phyloP scores from a whole-genome alignment of 2,329 filamentous ascomycete species.

The Diplodia mutila region DNA sequence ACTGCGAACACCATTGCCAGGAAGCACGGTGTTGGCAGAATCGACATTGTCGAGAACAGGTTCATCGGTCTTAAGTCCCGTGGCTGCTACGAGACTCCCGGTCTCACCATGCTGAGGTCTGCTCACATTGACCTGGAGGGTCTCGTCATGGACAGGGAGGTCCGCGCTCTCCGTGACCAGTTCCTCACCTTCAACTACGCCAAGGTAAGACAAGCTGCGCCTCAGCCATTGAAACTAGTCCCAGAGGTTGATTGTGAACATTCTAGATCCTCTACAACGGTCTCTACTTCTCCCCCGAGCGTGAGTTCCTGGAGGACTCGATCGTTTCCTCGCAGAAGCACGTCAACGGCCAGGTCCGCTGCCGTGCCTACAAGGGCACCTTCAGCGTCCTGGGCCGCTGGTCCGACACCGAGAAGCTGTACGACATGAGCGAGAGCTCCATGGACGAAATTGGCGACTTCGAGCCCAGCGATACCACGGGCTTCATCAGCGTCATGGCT shows the following conservation, averaged over 20 bases:
- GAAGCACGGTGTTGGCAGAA: constrained; percentile 74
- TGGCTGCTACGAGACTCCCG: constrained; percentile 72
- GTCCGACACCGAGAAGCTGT: constrained; percentile 70
- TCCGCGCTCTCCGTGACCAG: constrained; percentile 71
- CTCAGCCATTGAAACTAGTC: constrained; percentile 28
- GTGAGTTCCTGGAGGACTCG: constrained; percentile 70
- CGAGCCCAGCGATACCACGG: constrained; percentile 66
- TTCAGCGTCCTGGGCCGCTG: constrained; percentile 63
- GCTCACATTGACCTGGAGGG: constrained; percentile 67
- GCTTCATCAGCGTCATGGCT: constrained; percentile 71
- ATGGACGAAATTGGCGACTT: constrained; percentile 76
- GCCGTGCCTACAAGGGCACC: constrained; percentile 69
- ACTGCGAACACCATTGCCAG: constrained; percentile 72
- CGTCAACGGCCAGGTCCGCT: constrained; percentile 58
- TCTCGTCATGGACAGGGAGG: constrained; percentile 69
- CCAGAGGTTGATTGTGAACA: background rate
- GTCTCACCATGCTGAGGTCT: constrained; percentile 53
- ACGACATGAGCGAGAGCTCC: constrained; percentile 65
- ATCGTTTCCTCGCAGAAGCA: constrained; percentile 44
- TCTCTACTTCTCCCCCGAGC: constrained; percentile 71
- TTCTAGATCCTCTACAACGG: constrained; percentile 58
- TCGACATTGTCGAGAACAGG: constrained; percentile 83
- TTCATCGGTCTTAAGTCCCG: constrained; percentile 80
- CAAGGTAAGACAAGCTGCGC: constrained; percentile 45
- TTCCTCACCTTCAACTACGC: constrained; percentile 69